Percentiles rank a stretch among this genome's conserved stretches.
phyloP scores from a whole-genome alignment of 2,329 filamentous ascomycete species.

The Aspergillus felis region DNA sequence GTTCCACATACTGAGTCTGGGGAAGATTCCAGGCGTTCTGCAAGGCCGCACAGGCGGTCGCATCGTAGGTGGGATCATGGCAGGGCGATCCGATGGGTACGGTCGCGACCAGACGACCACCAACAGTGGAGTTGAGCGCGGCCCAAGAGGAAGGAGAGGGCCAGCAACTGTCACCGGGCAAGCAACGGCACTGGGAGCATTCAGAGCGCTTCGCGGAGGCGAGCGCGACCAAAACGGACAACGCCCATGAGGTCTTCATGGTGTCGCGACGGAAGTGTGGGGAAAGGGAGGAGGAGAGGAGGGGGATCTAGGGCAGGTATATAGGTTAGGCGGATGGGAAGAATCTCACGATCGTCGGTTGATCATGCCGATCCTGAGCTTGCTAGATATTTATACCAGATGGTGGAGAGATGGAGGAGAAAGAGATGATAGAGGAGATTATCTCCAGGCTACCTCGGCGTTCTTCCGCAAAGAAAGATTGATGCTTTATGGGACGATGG shows the following conservation, averaged over 20 bases:
- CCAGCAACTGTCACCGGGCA: conserved; percentile 39
- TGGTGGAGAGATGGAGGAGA: neutral
- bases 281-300: conserved; percentile 1
- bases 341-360: neutral
- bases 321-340: neutral
- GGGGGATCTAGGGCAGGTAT: neutral
- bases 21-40: conserved; percentile 25
- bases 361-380: conserved; percentile 6
- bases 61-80: conserved; percentile 27
- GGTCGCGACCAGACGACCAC: conserved; percentile 36
- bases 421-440: neutral
- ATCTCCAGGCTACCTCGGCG: neutral
- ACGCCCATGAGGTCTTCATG: conserved; percentile 23
- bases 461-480: neutral
- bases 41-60: conserved; percentile 16
- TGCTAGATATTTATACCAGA: neutral
- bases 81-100: conserved; percentile 37
- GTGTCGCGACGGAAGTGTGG: conserved; percentile 3
- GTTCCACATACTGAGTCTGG: conserved; percentile 20
- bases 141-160: conserved; percentile 30
- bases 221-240: conserved; percentile 10
- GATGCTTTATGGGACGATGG: neutral
- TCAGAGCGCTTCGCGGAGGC: conserved; percentile 8
- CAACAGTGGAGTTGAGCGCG: conserved; percentile 34
- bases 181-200: conserved; percentile 17